Evolutionary conservation across 202 grass and related monocot genomes (phyloP), one percentile per base, ranked within the genome.

Genomic region (Schoenoplectus tabernaemontani): DNA sequence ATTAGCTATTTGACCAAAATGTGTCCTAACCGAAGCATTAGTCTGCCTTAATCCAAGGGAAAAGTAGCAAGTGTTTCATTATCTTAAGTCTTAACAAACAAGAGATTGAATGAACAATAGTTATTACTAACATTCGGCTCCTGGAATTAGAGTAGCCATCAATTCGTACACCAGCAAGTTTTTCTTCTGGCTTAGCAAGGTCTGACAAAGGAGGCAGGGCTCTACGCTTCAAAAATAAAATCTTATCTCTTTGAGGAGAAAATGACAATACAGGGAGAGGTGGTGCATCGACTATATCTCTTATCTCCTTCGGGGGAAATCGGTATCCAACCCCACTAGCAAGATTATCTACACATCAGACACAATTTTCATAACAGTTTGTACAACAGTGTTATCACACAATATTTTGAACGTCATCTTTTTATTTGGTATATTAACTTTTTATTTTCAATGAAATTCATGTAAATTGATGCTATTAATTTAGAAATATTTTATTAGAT

Each of bases 81-180:
- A 51, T n/a, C n/a, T n/a, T n/a, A n/a, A n/a, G n/a, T 51, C 69
- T 53, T 43, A 74, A 33, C 23, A 32, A 74, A 74, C 19, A 34
- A 42, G 68, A 72, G 57, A 38, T 20, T 69, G 76, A 56, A 42
- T 13, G 13, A 79, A 84, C 72, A 56, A 56, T 30, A 76, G 30
- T 62, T 1, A n/a, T 65, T 30, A 86, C 96, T 88, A 81, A 98
- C 96, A 91, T 93, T 83, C 96, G 82, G 83, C 92, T 99, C 61
- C 90, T 88, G 53, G 88, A 69, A 85, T 99, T 99, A 77, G 89
- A 95, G 83, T 93, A 79, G 7, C 86, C 92, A 78, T 99, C 96
- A 80, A 99, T 99, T 76, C 96, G 86, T 57, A 93, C 60, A 77
- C 96, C 96, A 84, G 90, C 96, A 86, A 99, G 96, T 82, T 99